Base-by-base conservation (phyloP, 306 rosid species). In the Alnus glutinosa region DNA sequence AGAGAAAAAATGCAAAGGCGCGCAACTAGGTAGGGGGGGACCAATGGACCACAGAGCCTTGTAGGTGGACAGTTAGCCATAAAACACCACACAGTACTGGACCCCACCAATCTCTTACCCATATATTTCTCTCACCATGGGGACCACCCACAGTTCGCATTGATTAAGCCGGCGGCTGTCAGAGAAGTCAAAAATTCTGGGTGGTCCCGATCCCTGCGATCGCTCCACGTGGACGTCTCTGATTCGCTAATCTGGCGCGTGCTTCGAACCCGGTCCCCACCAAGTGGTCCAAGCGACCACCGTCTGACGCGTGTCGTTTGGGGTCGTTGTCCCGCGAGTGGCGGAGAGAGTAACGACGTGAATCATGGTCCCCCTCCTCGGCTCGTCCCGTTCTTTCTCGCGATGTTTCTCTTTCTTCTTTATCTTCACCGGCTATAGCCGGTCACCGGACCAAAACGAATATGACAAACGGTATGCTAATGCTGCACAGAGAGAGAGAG, bases 161-260 rank as follows among this genome's bases (percentile, higher is more conserved):
- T 87, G 82, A 88, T 87, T 90, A 66, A 87, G 88, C 83, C 92
- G 92, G 93, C 95, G 95, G 95, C 87, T 86, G 89, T 83, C 79
- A 70, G 77, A 73, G 46, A 82, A 82, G 87, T 87, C 82, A 83
- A 89, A 72, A 84, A 77, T 82, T 77, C 76, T 10, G 7, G 42
- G 74, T 78, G 86, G 94, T 86, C 87, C 91, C 82, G 83, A 79
- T 75, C 54, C 1, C 37, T 19, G 10, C 1, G n/a, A 2, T 42
- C 15, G 46, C 37, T 16, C 85, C 89, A 85, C 81, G 85, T 89
- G 90, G 66, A 64, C 16, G 71, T 80, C 18, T 5, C 2, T 3
- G 81, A 89, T 87, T 8, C 15, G 68, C n/a, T 52, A 2, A 7
- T 34, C 39, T 49, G 75, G 74, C 83, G 91, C 88, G 88, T 90